Conservation (phyloP, 768 basidiomycete species). For the Gymnopilus dilepis region DNA sequence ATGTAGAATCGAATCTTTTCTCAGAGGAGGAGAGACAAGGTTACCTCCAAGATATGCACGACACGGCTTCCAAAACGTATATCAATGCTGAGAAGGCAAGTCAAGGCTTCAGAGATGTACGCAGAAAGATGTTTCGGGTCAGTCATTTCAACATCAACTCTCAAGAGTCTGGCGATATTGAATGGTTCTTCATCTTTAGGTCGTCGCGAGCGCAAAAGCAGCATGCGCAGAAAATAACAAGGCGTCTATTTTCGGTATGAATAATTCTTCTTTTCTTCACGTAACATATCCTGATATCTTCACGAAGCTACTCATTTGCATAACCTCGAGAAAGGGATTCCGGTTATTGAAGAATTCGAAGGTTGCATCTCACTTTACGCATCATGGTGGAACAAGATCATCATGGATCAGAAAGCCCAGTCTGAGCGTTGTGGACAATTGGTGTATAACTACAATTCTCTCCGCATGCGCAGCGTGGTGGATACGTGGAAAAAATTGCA, state of each 20-base stretch:
- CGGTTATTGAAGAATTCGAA: slow-evolving; percentile 14
- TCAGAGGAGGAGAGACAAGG: slow-evolving; percentile 32
- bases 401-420: slow-evolving; percentile 12
- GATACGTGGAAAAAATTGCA: slow-evolving; percentile 13
- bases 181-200: not conserved
- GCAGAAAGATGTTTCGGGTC: slow-evolving; percentile 3
- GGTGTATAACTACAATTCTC: slow-evolving; percentile 7
- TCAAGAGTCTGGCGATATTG: not conserved
- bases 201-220: not conserved
- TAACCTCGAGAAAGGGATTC: slow-evolving; percentile 6
- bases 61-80: slow-evolving; percentile 10
- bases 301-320: not conserved
- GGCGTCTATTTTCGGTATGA: no score
- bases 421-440: not conserved
- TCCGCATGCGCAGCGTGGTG: slow-evolving; percentile 5
- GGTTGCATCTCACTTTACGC: slow-evolving; percentile 11
- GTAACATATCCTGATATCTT: not conserved
- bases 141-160: not conserved
- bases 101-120: slow-evolving; percentile 17
- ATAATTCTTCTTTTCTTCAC: no score
- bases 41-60: slow-evolving; percentile 16
- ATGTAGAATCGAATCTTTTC: not conserved
- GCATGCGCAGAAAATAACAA: not conserved
- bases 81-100: slow-evolving; percentile 10
- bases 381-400: slow-evolving; percentile 18